Evolutionary conservation across 2,329 filamentous ascomycete genomes (phyloP).

Genomic region (Cordyceps tenuipes): DNA sequence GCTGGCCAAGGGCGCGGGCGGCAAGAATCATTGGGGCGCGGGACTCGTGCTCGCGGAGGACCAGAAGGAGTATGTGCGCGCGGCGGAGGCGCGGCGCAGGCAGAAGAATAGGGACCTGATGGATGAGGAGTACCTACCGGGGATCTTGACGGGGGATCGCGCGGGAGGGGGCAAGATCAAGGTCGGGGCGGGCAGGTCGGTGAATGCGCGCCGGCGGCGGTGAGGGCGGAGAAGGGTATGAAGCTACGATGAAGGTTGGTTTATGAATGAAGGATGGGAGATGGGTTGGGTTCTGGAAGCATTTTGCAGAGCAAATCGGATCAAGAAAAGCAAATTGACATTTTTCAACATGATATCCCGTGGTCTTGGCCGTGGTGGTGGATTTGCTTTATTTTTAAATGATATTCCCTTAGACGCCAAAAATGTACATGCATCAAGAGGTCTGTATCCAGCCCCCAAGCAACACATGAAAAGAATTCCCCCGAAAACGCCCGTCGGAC

Average conservation of each 20-base stretch:
- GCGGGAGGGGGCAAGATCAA: constrained; percentile 57
- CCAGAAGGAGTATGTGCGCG: constrained; percentile 80
- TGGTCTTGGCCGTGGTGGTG: background rate
- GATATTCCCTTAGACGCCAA: background rate
- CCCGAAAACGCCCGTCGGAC: constrained; percentile 4
- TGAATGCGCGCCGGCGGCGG: constrained; percentile 62
- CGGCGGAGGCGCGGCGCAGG: constrained; percentile 55
- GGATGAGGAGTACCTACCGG: constrained; percentile 89
- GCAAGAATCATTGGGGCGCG: constrained; percentile 79
- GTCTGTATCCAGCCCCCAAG: background rate
- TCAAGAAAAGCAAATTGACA: background rate
- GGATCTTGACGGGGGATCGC: constrained; percentile 74
- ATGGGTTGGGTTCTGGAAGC: background rate
- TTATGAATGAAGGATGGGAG: background rate
- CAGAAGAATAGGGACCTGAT: constrained; percentile 72
- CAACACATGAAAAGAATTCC: background rate
- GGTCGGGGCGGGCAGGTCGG: constrained; percentile 76
- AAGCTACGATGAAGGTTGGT: background rate
- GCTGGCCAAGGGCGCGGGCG: constrained; percentile 58
- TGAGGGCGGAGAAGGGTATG: background rate
- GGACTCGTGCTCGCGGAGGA: constrained; percentile 84
- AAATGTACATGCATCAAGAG: background rate
- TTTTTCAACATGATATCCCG: background rate
- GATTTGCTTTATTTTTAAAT: background rate
- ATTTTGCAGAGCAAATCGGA: background rate